A percentile compares a stretch with the other conserved stretches of the same genome.
These are phyloP conservation scores for Aspergillus incahuasiensis DNA, from an alignment of 495 filamentous ascomycete genomes.

Conservation along the genomic window DNA sequence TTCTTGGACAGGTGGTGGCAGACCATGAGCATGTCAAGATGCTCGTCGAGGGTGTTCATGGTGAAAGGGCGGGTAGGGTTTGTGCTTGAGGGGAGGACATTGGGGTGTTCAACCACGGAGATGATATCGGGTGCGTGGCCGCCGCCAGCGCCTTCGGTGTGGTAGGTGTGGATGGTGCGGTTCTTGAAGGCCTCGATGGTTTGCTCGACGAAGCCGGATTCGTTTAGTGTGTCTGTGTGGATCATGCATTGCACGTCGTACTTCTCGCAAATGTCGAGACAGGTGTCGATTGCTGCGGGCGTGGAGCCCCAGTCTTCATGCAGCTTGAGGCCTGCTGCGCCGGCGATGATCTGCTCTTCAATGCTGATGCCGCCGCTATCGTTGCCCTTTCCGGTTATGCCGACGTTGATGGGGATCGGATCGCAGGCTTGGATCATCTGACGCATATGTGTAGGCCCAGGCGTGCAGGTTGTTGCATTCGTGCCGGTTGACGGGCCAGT, in stretches of 20 bases:
- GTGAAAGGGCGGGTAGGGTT: constrained; percentile 95
- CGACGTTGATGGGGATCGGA: constrained; percentile 80
- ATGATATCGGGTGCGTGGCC: constrained; percentile 98
- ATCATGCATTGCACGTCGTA: constrained; percentile 93
- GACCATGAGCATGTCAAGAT: constrained; percentile 98
- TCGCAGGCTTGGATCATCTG: constrained; percentile 94
- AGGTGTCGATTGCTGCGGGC: constrained; percentile 88
- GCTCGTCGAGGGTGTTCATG: constrained; percentile 89
- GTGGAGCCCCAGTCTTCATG: constrained; percentile 98
- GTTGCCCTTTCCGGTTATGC: constrained; percentile 95
- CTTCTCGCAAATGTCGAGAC: constrained; percentile 82
- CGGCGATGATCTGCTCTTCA: constrained; percentile 75
- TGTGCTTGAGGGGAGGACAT: constrained; percentile 87
- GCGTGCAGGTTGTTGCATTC: constrained; percentile 93
- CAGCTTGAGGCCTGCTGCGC: constrained; percentile 86
- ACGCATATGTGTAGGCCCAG: constrained; percentile 74
- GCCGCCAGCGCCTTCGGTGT: constrained; percentile 95
- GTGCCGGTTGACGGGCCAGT: constrained; percentile 95
- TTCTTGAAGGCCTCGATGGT: constrained; percentile 83
- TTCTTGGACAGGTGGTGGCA: too few species aligned
- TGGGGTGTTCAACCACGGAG: constrained; percentile 82
- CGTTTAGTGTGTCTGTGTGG: constrained; percentile 96
- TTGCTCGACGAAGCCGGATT: constrained; percentile 94
- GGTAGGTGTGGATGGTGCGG: constrained; percentile 95
- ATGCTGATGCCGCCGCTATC: constrained; percentile 71